Evolutionary conservation across 2,329 filamentous ascomycete genomes (phyloP), one percentile per base, ranked within the genome.

Genomic region (Alternaria tenuissima): DNA sequence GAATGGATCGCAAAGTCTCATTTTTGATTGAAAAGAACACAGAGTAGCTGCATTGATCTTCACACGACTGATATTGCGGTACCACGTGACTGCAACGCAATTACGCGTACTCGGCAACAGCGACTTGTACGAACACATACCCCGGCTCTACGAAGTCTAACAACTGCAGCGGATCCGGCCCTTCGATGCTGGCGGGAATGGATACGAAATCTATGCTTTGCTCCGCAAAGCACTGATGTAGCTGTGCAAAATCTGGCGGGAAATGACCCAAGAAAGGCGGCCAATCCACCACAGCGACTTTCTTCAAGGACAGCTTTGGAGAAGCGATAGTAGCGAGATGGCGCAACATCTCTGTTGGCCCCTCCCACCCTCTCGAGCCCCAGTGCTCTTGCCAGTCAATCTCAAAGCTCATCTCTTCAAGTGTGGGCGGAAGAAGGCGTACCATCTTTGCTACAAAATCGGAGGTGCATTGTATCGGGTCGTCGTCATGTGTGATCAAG

Each of bases 351-450:
- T 55, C 57, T 16, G 57, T 59, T 22, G 57, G 57, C 2, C 52
- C 57, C 20, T 55, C 57, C 57, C 57, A 59, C n/a, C 57, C 57
- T 24, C 49, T 59, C 18, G 52, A 36, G 22, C 57, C 57, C 57
- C 57, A 59, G 26, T 55, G 44, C 30, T 59, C 57, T 39, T 55
- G 52, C 52, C 57, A 59, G 30, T 59, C 57, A 20, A 59, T 51
- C 41, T 59, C 57, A 42, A 59, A 55, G 2, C 47, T 59, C 28
- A 59, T 30, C 11, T 59, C 57, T 47, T 59, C 36, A 16, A 59
- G 52, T 7, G 43, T 55, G 3, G 57, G 41, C 24, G 57, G 57
- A n/a, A 59, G 57, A 12, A 39, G 20, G 5, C 22, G 28, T 3
- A 59, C 43, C 8, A 59, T 5, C 7, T 59, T n/a, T 5, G 43